phyloP scores from a whole-genome alignment of 176 grass and related monocot species.

The Oryza brachyantha region DNA sequence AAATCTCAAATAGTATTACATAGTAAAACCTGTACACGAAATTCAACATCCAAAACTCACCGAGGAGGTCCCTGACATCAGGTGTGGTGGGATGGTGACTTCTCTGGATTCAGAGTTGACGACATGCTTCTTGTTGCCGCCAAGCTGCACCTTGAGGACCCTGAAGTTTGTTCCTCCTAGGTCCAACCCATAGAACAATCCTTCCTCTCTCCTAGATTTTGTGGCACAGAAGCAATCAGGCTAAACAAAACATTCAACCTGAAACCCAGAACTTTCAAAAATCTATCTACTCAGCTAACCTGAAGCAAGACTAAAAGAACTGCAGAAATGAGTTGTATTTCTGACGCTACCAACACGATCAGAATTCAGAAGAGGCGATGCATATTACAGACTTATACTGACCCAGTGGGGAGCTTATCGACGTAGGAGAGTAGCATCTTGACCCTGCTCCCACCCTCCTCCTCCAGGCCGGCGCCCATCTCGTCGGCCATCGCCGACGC shows the following conservation, averaged over 20 bases:
- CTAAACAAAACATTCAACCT: not conserved
- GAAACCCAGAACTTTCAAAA: not conserved
- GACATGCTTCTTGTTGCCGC: constrained; percentile 51
- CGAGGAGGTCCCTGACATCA: constrained; percentile 72
- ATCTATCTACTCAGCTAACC: not conserved
- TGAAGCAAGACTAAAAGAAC: not conserved
- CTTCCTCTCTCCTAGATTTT: constrained; percentile 55
- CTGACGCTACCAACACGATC: not conserved
- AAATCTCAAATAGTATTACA: too few relatives aligned
- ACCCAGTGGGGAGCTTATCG: constrained; percentile 84
- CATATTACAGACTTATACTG: not conserved
- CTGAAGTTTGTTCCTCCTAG: constrained; percentile 95
- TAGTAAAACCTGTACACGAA: too few relatives aligned
- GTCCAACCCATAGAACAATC: constrained; percentile 79
- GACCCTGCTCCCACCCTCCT: constrained; percentile 56
- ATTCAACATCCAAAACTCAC: constrained; percentile 30
- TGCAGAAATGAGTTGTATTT: not conserved
- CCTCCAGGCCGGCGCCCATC: constrained; percentile 67
- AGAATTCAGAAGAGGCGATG: constrained; percentile 3
- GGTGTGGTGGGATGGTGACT: constrained; percentile 46
- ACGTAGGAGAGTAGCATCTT: constrained; percentile 89
- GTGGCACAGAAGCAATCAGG: not conserved
- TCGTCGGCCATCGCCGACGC: constrained; percentile 58
- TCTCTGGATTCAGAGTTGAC: constrained; percentile 46
- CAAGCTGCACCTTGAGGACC: constrained; percentile 55